Evolutionary conservation across 2,329 filamentous ascomycete species (phyloP).

Genomic region (Ascochyta lentis): DNA sequence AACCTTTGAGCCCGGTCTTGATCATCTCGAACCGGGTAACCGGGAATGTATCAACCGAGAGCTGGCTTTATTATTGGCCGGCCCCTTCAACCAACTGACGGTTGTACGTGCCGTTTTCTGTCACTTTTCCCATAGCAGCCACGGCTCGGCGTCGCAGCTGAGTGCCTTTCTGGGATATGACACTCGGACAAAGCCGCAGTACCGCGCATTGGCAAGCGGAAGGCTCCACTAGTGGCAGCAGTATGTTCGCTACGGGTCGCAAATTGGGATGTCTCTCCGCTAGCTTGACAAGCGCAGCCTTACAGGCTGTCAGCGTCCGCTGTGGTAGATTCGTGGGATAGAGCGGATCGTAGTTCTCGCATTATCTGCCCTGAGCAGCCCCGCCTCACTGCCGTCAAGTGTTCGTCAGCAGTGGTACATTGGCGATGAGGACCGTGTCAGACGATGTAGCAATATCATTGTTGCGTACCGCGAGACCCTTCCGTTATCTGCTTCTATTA

Average conservation of each 20-base stretch:
- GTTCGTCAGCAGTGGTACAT: slow-evolving; percentile 30
- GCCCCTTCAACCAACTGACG: slow-evolving; percentile 26
- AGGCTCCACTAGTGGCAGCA: slow-evolving; percentile 25
- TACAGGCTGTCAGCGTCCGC: slow-evolving; percentile 13
- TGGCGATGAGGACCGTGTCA: slow-evolving; percentile 28
- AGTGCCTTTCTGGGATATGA: slow-evolving; percentile 22
- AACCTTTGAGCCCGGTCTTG: slow-evolving; percentile 8
- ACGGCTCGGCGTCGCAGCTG: slow-evolving; percentile 25
- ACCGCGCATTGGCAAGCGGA: slow-evolving; percentile 26
- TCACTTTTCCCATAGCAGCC: slow-evolving; percentile 33
- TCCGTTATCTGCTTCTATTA: slow-evolving; percentile 10
- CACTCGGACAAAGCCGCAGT: slow-evolving; percentile 20
- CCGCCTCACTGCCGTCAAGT: slow-evolving; percentile 20
- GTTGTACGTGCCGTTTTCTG: slow-evolving; percentile 49
- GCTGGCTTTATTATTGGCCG: slow-evolving; percentile 25
- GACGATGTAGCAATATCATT: slow-evolving; percentile 17
- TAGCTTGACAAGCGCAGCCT: slow-evolving; percentile 30
- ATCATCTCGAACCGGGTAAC: slow-evolving; percentile 35
- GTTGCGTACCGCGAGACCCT: slow-evolving; percentile 28
- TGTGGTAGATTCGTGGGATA: slow-evolving; percentile 13
- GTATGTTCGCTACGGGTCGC: slow-evolving; percentile 19
- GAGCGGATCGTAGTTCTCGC: slow-evolving; percentile 3
- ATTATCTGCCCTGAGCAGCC: slow-evolving; percentile 18
- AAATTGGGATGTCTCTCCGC: slow-evolving; percentile 34
- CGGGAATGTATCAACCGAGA: slow-evolving; percentile 22